A percentile compares a stretch with the other conserved stretches of the same genome.
These are phyloP conservation scores for Nicotiana tabacum DNA, from an alignment of 257 asterid species.

Conservation along the genomic window DNA sequence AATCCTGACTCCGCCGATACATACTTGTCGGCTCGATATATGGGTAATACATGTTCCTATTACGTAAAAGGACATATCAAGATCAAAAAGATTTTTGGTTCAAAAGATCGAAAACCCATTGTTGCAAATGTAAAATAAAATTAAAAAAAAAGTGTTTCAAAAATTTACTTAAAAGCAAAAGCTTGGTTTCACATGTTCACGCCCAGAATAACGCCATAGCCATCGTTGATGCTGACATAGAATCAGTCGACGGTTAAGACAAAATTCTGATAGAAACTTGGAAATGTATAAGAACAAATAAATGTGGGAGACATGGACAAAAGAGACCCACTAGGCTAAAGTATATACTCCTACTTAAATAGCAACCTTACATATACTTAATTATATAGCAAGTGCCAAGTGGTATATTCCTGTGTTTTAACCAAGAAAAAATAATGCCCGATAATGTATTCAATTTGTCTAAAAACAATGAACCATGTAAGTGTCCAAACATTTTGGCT, in stretches of 20 bases:
- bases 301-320: neutral
- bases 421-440: neutral
- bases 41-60: neutral
- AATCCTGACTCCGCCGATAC: too few species aligned
- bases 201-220: neutral
- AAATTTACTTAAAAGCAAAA: too few species aligned
- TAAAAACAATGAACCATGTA: neutral
- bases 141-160: too few species aligned
- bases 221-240: neutral
- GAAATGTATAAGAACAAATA: neutral
- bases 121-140: too few species aligned
- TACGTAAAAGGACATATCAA: too few species aligned
- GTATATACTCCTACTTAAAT: neutral
- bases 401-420: neutral
- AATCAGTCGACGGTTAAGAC: neutral
- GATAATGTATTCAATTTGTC: neutral
- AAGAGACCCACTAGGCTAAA: neutral
- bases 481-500: neutral
- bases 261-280: neutral
- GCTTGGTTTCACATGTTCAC: too few species aligned
- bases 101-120: neutral
- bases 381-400: neutral
- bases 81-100: too few species aligned
- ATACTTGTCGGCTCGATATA: neutral
- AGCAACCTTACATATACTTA: neutral